Base-by-base conservation (phyloP, 768 basidiomycete species). In the Nevesoporus exiguus region DNA sequence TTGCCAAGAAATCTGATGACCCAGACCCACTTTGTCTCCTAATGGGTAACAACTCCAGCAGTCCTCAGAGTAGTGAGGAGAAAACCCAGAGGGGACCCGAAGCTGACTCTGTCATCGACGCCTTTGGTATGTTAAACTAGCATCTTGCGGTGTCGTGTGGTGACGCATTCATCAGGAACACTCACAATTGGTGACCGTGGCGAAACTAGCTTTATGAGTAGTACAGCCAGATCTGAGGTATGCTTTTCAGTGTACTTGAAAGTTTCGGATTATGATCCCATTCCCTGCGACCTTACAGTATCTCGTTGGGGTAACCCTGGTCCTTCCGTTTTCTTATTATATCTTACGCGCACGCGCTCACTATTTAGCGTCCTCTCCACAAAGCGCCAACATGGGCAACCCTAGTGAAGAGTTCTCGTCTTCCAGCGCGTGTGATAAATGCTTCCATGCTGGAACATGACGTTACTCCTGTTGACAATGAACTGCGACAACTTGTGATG, bases 221-320 rank as follows among this genome's bases (percentile, higher is more conserved):
- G 77, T 53, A 88, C 85, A 0, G 83, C 88, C 7, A 80, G 85
- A 34, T 76, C 84, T 22, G 86, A 89, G 76, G 86, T 86, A 58
- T 47, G 78, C 61, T 11, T 56, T 21, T 30, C 10, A 19, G 19
- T n/a, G 45, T 17, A 27, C 24, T 29, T 9, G 14, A 3, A 34
- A 2, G 2, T 21, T 39, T 50, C 36, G 29, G 25, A 37, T 52
- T 31, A 27, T 52, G 21, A 56, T 14, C 9, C 1, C 21, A 2
- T 61, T 39, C 30, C 29, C 24, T 39, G 7, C 19, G 21, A 30
- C 9, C 13, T 50, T 31, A 14, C 53, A 85, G 85, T 82, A 79
- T 62, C 77, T 85, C 22, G 77, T 82, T n/a, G 77, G 77, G 56
- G 84, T 84, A 71, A 53, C 48, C 51, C 17, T 11, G 1, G 13